Evolutionary conservation across 2,329 filamentous ascomycete species (phyloP).

Genomic region (Xylariales sp.): DNA sequence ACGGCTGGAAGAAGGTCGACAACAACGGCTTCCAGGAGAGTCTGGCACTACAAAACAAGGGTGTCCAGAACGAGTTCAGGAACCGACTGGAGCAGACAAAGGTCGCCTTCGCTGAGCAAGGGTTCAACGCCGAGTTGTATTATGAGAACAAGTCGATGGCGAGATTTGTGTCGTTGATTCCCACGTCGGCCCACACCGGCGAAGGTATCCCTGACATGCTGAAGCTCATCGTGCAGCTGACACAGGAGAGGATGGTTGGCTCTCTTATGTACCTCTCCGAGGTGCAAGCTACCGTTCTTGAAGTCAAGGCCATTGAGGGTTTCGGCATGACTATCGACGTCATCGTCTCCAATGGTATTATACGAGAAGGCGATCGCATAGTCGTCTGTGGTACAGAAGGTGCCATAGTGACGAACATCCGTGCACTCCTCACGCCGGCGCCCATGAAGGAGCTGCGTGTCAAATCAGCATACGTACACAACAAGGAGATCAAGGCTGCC

Average conservation of each 20-base stretch:
- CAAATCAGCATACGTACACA: constrained; percentile 95
- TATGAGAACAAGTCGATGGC: constrained; percentile 98
- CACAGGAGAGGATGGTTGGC: constrained; percentile 95
- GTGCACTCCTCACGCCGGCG: constrained; percentile 87
- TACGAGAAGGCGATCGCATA: constrained; percentile 90
- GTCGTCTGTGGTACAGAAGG: constrained; percentile 96
- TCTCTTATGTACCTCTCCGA: constrained; percentile 98
- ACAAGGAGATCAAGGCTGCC: constrained; percentile 98
- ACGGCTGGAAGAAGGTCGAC: constrained; percentile 97
- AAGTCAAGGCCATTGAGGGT: constrained; percentile 98
- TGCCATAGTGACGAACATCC: constrained; percentile 89
- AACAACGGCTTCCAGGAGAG: constrained; percentile 98
- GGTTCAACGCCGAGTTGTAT: constrained; percentile 95
- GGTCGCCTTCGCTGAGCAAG: constrained; percentile 89
- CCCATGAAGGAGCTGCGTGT: constrained; percentile 90
- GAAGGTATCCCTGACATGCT: constrained; percentile 99
- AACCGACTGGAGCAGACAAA: constrained; percentile 89
- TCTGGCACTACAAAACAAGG: constrained; percentile 83
- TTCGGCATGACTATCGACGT: constrained; percentile 99
- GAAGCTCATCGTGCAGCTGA: constrained; percentile 86
- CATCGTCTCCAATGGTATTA: constrained; percentile 89
- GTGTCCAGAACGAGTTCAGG: constrained; percentile 89
- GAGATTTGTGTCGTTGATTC: constrained; percentile 88
- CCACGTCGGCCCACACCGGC: constrained; percentile 96
- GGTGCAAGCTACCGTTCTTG: constrained; percentile 93